These are phyloP conservation scores for Verruconis gallopava DNA, from an alignment of 2,329 filamentous ascomycete genomes.

Conservation along the genomic window DNA sequence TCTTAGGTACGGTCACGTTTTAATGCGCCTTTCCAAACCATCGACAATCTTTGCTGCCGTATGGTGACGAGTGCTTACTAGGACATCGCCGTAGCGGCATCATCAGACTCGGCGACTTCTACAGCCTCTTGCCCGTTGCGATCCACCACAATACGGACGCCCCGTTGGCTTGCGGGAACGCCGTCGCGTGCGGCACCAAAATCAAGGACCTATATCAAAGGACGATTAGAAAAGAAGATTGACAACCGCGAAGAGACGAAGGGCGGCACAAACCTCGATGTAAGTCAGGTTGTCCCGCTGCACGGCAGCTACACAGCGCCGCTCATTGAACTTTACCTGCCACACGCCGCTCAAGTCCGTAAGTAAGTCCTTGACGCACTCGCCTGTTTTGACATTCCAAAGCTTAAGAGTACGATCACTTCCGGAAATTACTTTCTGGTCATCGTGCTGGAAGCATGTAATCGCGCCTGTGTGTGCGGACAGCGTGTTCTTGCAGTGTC, in stretches of 20 bases:
- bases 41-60: conserved; percentile 1
- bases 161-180: conserved; percentile 61
- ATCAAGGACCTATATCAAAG: conserved; percentile 64
- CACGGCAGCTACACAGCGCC: conserved; percentile 89
- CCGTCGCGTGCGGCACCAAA: conserved; percentile 91
- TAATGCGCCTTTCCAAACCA: conserved; percentile 5
- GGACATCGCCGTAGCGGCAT: conserved; percentile 6
- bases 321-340: conserved; percentile 96
- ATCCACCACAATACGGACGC: conserved; percentile 55
- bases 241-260: not conserved
- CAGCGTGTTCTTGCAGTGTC: conserved; percentile 77
- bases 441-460: conserved; percentile 97
- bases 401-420: conserved; percentile 95
- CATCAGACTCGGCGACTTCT: conserved; percentile 11
- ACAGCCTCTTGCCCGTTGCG: conserved; percentile 15
- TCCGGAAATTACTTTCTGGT: conserved; percentile 89
- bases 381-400: conserved; percentile 90
- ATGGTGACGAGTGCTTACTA: conserved; percentile 2
- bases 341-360: conserved; percentile 94
- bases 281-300: conserved; percentile 88
- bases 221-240: conserved; percentile 21
- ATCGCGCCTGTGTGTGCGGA: conserved; percentile 94
- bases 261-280: conserved; percentile 62
- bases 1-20: too few relatives aligned
- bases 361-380: conserved; percentile 83